Evolutionary conservation across 2,329 filamentous ascomycete genomes (phyloP).

Genomic region (Colletotrichum sp.): DNA sequence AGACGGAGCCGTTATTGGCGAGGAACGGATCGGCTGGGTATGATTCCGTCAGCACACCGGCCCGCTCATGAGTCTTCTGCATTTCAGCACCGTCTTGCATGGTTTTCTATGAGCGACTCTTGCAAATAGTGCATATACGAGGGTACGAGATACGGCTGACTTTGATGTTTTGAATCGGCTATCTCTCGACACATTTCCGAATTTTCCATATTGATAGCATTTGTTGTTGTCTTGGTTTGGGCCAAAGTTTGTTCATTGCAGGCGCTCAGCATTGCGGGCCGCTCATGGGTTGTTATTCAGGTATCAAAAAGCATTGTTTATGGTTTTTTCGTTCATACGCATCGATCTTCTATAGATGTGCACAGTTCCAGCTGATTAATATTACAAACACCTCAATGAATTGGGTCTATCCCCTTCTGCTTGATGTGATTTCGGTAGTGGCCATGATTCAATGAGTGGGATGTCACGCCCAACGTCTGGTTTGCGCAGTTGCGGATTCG

Average conservation of each 20-base stretch:
- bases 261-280: not conserved
- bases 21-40: not conserved
- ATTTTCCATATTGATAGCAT: not conserved
- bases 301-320: not conserved
- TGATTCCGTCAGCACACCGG: not conserved
- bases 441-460: not conserved
- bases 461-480: not conserved
- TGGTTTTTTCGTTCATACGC: not conserved
- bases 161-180: not conserved
- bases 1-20: conserved; percentile 8
- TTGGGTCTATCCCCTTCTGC: not conserved
- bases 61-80: not conserved
- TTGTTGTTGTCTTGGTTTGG: not conserved
- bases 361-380: not conserved
- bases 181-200: not conserved
- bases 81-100: not conserved
- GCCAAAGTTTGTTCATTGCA: not conserved
- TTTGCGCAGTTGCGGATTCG: not conserved
- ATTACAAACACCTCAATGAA: not conserved
- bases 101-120: not conserved
- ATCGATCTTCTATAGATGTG: not conserved
- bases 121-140: not conserved
- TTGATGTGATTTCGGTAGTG: not conserved
- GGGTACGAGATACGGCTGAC: not conserved
- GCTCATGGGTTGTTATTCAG: not conserved